phyloP scores from a whole-genome alignment of 2,329 filamentous ascomycete genomes.

The Aspergillus ruber region DNA sequence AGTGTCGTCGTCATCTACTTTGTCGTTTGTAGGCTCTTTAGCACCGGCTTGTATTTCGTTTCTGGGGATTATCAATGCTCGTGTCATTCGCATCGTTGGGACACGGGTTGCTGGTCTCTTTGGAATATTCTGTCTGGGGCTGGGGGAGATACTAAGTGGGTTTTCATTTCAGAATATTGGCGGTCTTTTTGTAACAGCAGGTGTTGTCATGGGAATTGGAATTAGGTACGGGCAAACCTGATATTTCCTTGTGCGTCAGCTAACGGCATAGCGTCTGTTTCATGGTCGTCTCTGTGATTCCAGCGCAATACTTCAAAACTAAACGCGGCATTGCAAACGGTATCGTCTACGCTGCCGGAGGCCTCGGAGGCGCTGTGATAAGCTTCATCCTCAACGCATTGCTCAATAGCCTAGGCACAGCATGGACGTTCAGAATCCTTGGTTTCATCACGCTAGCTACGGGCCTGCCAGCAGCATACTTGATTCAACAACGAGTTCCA shows the following conservation, averaged over 20 bases:
- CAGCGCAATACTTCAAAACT: conserved; percentile 50
- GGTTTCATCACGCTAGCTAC: conserved; percentile 49
- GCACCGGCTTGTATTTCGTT: conserved; percentile 46
- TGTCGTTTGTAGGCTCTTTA: conserved; percentile 55
- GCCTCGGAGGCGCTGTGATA: conserved; percentile 51
- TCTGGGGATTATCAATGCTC: conserved; percentile 48
- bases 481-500: conserved; percentile 38
- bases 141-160: conserved; percentile 44
- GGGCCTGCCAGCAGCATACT: conserved; percentile 50
- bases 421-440: conserved; percentile 34
- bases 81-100: conserved; percentile 47
- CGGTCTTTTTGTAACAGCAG: conserved; percentile 45
- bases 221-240: conserved; percentile 24
- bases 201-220: conserved; percentile 44
- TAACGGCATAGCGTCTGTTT: conserved; percentile 25
- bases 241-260: conserved; percentile 17
- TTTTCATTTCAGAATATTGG: conserved; percentile 42
- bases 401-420: conserved; percentile 30
- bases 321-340: conserved; percentile 53
- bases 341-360: conserved; percentile 36
- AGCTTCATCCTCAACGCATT: conserved; percentile 46
- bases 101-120: conserved; percentile 41
- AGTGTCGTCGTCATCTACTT: conserved; percentile 45
- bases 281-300: conserved; percentile 44
- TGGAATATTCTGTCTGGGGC: conserved; percentile 47